These are phyloP conservation scores for Backusella parvicylindrica DNA, from an alignment of 192 early-diverging fungal genomes.

Conservation along the genomic window DNA sequence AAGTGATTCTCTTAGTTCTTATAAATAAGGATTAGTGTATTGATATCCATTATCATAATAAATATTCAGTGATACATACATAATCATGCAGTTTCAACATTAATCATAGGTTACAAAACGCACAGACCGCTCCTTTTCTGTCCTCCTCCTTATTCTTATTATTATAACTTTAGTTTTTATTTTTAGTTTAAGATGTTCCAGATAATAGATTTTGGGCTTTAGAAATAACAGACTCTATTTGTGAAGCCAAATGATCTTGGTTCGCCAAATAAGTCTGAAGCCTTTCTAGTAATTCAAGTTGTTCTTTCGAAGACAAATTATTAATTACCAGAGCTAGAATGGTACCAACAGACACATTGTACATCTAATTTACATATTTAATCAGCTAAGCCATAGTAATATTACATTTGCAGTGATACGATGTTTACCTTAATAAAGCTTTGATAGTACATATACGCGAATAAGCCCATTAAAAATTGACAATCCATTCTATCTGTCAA, in stretches of 20 bases:
- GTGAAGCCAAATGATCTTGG: slow-evolving; percentile 15
- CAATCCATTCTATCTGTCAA: slow-evolving; percentile 98
- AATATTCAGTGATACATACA: neutral
- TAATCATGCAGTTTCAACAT: neutral
- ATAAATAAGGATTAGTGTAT: neutral
- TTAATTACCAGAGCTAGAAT: slow-evolving; percentile 28
- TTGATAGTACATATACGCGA: slow-evolving; percentile 87
- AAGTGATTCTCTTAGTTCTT: neutral
- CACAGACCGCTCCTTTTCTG: neutral
- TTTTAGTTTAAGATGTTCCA: neutral
- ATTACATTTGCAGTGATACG: neutral
- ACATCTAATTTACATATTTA: slow-evolving; percentile 17
- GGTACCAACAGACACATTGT: slow-evolving; percentile 33
- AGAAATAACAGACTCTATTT: slow-evolving; percentile 10
- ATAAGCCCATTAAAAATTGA: slow-evolving; percentile 95
- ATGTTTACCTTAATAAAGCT: slow-evolving; percentile 73
- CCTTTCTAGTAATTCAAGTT: slow-evolving; percentile 26
- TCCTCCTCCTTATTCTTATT: neutral
- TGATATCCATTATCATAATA: neutral
- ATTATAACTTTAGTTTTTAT: neutral
- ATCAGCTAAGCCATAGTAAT: neutral
- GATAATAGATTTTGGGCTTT: slow-evolving; percentile 14
- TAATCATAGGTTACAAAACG: slow-evolving; percentile 1
- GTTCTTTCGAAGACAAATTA: slow-evolving; percentile 20
- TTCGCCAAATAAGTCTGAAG: slow-evolving; percentile 32